These are phyloP conservation scores for Liquidambar formosana DNA, from an alignment of 164 flowering plant genomes.

Conservation along the genomic window DNA sequence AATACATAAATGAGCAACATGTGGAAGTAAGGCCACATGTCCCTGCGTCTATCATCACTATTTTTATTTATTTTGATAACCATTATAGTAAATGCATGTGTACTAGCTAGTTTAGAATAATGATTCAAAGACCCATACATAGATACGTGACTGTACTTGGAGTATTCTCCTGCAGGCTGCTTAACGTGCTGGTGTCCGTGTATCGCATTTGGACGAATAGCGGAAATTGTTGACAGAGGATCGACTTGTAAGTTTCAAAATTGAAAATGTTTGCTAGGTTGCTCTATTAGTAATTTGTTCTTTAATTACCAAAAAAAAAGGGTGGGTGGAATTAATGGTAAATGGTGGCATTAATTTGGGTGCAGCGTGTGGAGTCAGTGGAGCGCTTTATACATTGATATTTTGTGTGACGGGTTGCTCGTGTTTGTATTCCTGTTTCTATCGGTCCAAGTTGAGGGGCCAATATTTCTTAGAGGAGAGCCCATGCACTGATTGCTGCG, in stretches of 20 bases:
- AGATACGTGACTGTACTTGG: too few species aligned
- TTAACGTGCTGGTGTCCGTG: slow-evolving; percentile 65
- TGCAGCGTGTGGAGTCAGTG: slow-evolving; percentile 58
- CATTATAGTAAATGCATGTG: too few species aligned
- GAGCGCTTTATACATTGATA: slow-evolving; percentile 38
- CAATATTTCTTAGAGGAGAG: slow-evolving; percentile 44
- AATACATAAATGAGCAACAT: too few species aligned
- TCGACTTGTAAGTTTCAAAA: slow-evolving; percentile 33
- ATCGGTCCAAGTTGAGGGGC: slow-evolving; percentile 48
- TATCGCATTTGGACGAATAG: slow-evolving; percentile 57
- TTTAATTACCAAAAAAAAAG: too few species aligned
- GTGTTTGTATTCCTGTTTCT: slow-evolving; percentile 53
- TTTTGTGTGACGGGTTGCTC: slow-evolving; percentile 41
- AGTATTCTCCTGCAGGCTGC: slow-evolving; percentile 41
- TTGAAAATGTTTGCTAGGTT: too few species aligned
- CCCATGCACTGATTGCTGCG: slow-evolving; percentile 45
- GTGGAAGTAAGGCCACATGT: too few species aligned
- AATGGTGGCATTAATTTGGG: neutral
- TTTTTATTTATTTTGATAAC: too few species aligned
- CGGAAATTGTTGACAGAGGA: slow-evolving; percentile 55
- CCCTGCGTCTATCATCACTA: too few species aligned
- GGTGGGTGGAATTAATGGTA: too few species aligned
- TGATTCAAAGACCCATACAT: too few species aligned
- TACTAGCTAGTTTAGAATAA: too few species aligned
- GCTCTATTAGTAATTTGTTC: too few species aligned